These are phyloP conservation scores for Apophysomyces ossiformis DNA, from an alignment of 371 early-diverging fungal genomes.

Conservation along the genomic window DNA sequence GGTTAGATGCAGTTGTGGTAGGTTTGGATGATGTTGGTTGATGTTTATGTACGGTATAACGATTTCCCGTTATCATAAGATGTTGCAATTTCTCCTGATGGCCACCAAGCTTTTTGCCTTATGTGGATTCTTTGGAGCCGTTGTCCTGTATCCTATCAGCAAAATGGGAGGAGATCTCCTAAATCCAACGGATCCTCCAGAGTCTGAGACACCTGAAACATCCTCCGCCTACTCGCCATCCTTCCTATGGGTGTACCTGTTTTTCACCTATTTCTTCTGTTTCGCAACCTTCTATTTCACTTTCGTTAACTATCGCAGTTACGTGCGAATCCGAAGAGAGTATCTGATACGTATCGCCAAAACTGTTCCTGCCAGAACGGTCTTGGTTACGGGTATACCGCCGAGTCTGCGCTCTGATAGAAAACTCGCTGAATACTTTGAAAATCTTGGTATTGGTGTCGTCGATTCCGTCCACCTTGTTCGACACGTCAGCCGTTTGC, in stretches of 20 bases:
- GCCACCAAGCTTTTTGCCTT: constrained; percentile 54
- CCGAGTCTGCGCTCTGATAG: constrained; percentile 52
- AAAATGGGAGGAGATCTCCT: constrained; percentile 51
- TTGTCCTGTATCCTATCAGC: constrained; percentile 51
- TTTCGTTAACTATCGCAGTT: constrained; percentile 64
- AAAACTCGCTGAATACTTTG: constrained; percentile 62
- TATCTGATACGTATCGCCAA: constrained; percentile 55
- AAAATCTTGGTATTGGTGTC: constrained; percentile 56
- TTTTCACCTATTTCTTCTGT: constrained; percentile 68
- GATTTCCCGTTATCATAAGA: constrained; percentile 22
- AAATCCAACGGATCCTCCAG: constrained; percentile 32
- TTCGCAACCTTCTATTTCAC: constrained; percentile 63
- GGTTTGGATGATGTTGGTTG: not conserved
- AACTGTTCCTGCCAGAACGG: constrained; percentile 58
- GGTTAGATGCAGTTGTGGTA: constrained; percentile 72
- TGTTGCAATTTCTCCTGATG: constrained; percentile 58
- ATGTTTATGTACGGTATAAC: not conserved
- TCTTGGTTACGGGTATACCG: constrained; percentile 67
- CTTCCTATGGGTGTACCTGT: constrained; percentile 59
- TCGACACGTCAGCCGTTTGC: constrained; percentile 57
- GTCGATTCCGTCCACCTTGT: constrained; percentile 66
- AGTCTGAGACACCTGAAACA: constrained; percentile 14
- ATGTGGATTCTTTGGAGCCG: constrained; percentile 55
- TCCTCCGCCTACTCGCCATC: constrained; percentile 30
- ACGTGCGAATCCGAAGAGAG: constrained; percentile 57